Evolutionary conservation across 495 filamentous ascomycete genomes (phyloP), one percentile per base, ranked within the genome.

Genomic region (Thermothielavioides terrestris): DNA sequence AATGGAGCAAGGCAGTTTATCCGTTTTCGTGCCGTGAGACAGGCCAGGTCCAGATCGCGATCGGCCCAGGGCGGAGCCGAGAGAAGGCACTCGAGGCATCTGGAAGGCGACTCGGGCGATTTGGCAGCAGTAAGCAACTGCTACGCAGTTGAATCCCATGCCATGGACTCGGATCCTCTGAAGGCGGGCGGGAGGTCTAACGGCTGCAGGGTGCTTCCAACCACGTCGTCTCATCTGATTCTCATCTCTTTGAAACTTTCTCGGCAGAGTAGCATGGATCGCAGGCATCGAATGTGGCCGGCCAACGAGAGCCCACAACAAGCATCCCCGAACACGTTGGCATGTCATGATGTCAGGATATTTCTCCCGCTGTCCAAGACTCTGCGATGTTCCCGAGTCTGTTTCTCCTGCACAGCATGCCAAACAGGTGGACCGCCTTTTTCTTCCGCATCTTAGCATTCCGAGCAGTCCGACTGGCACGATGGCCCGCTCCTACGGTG

Each of bases 391-490:
- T 46, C 36, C 26, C 20, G 21, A 14, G 6, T 17, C 25, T 49
- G 46, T 49, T 28, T 49, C 21, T 20, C 36, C 37, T 49, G 46
- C 37, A 41, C 17, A 41, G 37, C 27, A 49, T 49, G 11, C 21
- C 21, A 49, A 28, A 49, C 37, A 49, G 21, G 34, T 49, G 17
- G 27, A 4, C 32, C 6, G 25, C 14, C 2, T 12, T 12, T 28
- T 36, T 31, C 8, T 37, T 22, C 36, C 36, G 37, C 41, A 27
- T 49, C 46, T 41, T 23, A 41, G 46, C 15, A 15, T 15, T 25
- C 46, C 37, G 37, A 49, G 27, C 10, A 18, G 20, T 14, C 46
- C 35, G 46, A 39, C 28, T 45, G 42, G 42, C 10, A n/a, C n/a
- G n/a, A n/a, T 34, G 20, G 6, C 15, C 25, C 25, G 12, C 28